Evolutionary conservation across 2,329 filamentous ascomycete genomes (phyloP), one percentile per base, ranked within the genome.

Genomic region (Sporothrix curviconia): DNA sequence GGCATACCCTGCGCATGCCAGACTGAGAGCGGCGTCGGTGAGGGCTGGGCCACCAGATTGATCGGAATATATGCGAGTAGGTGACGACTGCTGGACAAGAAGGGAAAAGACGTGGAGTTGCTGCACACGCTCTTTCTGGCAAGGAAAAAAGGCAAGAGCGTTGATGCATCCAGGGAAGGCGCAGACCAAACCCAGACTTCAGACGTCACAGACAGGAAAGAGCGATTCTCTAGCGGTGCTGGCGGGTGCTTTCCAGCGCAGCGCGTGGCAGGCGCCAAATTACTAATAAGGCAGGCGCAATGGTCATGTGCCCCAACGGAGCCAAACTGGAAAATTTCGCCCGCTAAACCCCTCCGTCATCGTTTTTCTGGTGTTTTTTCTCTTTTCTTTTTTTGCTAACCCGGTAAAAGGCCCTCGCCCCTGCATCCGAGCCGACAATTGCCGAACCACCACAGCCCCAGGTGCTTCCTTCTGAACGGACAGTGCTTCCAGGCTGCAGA

Each of bases 401-500:
- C 42, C 54, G 54, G 54, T 49, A 56, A 56, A 49, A 32, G 32
- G n/a, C 43, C n/a, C 11, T 8, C 28, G n/a, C 17, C 39, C 37
- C 30, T 55, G 51, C 28, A 39, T 32, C 43, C 57, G 52, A 59
- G 57, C 57, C 57, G 57, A 59, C 57, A 52, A 53, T 59, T 59
- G 49, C 57, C 57, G 57, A 59, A n/a, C 24, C 24, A 55, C 39
- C 8, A 15, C 30, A n/a, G n/a, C n/a, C n/a, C n/a, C n/a, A n/a
- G 12, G 6, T 19, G 32, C 19, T 22, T 32, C 54, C 34, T 14
- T 17, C 5, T 47, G 22, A 28, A 24, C 28, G 7, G 24, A 17
- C 17, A 5, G 24, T 42, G 50, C 15, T n/a, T n/a, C n/a, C n/a
- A 8, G 9, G 4, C 12, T 42, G 28, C 39, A 32, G 54, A 34